phyloP scores from a whole-genome alignment of 345 rosid species.

The Noccaea bulbosa region DNA sequence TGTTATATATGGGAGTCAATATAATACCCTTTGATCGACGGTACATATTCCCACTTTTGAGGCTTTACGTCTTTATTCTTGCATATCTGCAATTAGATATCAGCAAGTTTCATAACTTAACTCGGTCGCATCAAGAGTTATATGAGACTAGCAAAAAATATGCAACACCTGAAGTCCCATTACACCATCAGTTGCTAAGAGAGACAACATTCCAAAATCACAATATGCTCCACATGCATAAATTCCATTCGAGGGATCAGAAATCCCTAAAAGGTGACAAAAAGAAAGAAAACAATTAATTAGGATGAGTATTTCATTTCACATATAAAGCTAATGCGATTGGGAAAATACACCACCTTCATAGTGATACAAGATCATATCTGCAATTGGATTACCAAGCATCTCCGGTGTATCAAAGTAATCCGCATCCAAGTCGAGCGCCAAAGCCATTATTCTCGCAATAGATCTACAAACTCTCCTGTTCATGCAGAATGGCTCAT shows the following conservation, averaged over 20 bases:
- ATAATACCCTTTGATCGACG: constrained; percentile 69
- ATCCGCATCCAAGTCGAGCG: constrained; percentile 68
- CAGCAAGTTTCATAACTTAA: not conserved
- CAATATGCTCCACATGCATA: constrained; percentile 90
- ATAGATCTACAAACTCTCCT: constrained; percentile 67
- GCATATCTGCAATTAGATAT: constrained; percentile 57
- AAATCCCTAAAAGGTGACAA: constrained; percentile 34
- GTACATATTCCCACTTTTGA: constrained; percentile 72
- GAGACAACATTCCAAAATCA: constrained; percentile 82
- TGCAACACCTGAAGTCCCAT: constrained; percentile 37
- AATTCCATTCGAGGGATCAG: constrained; percentile 75
- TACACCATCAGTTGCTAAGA: constrained; percentile 72
- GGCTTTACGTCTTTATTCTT: constrained; percentile 70
- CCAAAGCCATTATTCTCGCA: constrained; percentile 75
- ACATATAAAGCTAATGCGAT: constrained; percentile 50
- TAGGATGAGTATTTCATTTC: not conserved
- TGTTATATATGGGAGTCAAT: constrained; percentile 27
- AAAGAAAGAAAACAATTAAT: not conserved
- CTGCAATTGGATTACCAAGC: constrained; percentile 78
- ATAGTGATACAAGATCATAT: constrained; percentile 69
- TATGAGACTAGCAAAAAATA: constrained; percentile 15
- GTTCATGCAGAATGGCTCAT: not conserved
- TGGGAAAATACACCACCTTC: constrained; percentile 48
- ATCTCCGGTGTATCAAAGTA: constrained; percentile 79
- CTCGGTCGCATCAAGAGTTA: constrained; percentile 54